These are phyloP conservation scores for Diatrype stigma DNA, from an alignment of 2,329 filamentous ascomycete species.

Conservation along the genomic window DNA sequence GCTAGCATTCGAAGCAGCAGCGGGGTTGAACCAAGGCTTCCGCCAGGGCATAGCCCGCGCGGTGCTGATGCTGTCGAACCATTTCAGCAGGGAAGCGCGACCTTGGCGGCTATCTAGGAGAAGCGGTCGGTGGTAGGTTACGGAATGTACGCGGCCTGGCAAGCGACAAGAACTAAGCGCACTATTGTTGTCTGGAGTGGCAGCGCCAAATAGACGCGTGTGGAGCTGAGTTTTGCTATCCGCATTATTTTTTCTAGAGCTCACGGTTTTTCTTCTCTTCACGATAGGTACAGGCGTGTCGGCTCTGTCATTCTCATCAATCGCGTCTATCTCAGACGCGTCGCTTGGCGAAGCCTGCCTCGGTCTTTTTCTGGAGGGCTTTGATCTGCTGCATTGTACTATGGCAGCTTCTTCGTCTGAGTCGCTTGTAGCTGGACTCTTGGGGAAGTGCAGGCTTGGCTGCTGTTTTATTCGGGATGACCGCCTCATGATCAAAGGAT, in stretches of 20 bases:
- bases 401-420: not conserved
- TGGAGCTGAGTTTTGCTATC: conserved; percentile 12
- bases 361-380: not conserved
- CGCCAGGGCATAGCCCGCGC: conserved; percentile 56
- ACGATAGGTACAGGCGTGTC: conserved; percentile 1
- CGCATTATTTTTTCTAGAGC: conserved; percentile 8
- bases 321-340: conserved; percentile 14
- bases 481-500: not conserved
- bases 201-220: conserved; percentile 17
- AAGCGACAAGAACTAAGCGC: conserved; percentile 12
- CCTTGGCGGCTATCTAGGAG: conserved; percentile 36
- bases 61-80: conserved; percentile 47
- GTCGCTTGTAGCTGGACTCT: not conserved
- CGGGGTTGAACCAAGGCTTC: conserved; percentile 51
- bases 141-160: conserved; percentile 30
- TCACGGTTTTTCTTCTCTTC: conserved; percentile 18
- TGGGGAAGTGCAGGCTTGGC: not conserved
- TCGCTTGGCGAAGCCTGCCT: conserved; percentile 1
- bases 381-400: not conserved
- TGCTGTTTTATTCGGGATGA: not conserved
- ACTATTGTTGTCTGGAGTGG: not conserved
- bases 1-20: not conserved
- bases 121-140: conserved; percentile 47
- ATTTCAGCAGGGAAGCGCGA: conserved; percentile 39
- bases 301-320: conserved; percentile 12